These are phyloP conservation scores for Spinacia oleracea DNA, from an alignment of 179 eudicot species.

Conservation along the genomic window DNA sequence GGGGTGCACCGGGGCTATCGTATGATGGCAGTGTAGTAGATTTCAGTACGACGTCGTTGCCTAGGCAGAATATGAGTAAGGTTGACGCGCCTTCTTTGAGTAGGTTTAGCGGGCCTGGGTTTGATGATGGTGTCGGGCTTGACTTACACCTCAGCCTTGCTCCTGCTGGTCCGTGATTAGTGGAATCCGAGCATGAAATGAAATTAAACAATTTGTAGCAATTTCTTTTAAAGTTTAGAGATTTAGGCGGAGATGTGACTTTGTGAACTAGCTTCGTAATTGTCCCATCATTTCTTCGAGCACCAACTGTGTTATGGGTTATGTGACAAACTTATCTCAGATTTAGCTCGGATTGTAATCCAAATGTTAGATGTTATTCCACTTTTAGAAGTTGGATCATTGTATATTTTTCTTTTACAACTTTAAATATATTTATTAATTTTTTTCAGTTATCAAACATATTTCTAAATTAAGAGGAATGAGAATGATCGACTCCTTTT, in stretches of 20 bases:
- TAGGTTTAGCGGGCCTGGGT: conserved; percentile 59
- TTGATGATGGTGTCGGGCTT: conserved; percentile 64
- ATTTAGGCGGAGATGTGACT: neutral
- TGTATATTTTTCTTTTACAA: neutral
- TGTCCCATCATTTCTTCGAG: too few species aligned
- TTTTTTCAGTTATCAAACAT: too few species aligned
- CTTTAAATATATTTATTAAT: neutral
- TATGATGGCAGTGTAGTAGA: conserved; percentile 44
- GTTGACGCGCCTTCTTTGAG: conserved; percentile 66
- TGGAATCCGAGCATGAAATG: neutral
- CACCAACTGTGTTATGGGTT: too few species aligned
- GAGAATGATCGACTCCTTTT: too few species aligned
- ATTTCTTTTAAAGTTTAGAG: neutral
- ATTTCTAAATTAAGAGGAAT: too few species aligned
- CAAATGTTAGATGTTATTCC: neutral
- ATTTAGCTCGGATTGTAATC: neutral
- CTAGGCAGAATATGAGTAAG: neutral
- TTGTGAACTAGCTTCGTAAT: too few species aligned
- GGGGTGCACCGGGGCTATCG: conserved; percentile 39
- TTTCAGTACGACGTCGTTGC: conserved; percentile 23
- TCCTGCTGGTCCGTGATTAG: conserved; percentile 44
- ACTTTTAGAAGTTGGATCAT: neutral
- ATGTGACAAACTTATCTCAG: too few species aligned
- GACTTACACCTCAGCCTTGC: conserved; percentile 90
- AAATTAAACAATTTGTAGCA: neutral